Percentiles rank a stretch among this genome's conserved stretches.
Conservation (phyloP, 1,284 basidiomycete genomes). For the Vanrija humicola region DNA sequence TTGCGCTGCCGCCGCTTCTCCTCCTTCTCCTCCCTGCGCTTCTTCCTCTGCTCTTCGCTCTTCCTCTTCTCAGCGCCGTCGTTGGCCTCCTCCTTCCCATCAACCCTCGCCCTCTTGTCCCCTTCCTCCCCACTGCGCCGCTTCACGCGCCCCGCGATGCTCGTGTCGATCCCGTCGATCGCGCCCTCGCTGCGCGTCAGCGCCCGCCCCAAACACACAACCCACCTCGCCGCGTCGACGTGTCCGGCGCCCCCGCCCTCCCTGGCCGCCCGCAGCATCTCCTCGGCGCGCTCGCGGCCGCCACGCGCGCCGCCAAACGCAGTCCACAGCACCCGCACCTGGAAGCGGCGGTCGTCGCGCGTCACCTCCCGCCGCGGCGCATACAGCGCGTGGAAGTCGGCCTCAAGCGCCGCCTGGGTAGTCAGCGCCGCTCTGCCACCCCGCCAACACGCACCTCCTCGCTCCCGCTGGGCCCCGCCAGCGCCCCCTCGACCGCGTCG, state of each 20-base stretch:
- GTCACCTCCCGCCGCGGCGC: not conserved
- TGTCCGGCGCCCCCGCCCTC: not conserved
- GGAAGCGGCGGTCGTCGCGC: not conserved
- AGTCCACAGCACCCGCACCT: not conserved
- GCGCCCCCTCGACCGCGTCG: not conserved
- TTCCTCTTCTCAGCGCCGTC: not conserved
- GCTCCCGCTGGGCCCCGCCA: not conserved
- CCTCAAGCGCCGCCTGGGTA: not conserved
- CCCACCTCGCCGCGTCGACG: too few species aligned
- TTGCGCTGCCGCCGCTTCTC: not conserved
- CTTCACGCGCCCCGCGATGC: not conserved
- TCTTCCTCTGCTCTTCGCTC: not conserved
- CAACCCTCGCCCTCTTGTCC: not conserved
- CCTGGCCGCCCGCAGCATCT: not conserved
- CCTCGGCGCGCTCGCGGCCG: too few species aligned
- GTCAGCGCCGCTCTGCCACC: not conserved
- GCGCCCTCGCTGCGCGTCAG: too few species aligned
- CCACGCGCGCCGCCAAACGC: too few species aligned
- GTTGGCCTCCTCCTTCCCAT: not conserved
- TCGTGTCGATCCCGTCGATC: not conserved
- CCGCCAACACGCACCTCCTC: not conserved
- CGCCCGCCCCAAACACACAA: too few species aligned
- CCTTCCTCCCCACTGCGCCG: not conserved
- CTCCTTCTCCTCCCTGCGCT: not conserved
- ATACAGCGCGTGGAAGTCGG: not conserved